Conservation (phyloP, 2,329 filamentous ascomycete species). For the Metarhizium robertsii region DNA sequence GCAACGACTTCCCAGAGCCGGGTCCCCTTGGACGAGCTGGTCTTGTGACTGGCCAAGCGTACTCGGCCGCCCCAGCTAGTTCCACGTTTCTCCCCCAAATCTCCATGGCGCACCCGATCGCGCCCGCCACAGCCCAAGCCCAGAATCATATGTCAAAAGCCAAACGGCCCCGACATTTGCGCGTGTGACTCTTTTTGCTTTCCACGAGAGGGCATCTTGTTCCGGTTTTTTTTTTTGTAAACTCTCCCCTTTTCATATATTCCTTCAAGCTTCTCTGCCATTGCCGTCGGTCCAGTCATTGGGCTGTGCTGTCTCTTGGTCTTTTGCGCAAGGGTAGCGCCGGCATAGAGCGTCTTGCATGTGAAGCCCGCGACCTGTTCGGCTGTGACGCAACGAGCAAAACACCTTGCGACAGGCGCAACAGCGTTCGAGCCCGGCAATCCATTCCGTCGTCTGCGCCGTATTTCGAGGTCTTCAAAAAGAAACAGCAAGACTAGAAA, state of each 20-base stretch:
- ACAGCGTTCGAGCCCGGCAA: no score
- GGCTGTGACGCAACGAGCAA: neutral
- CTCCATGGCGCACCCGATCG: constrained; percentile 1
- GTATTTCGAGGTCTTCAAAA: neutral
- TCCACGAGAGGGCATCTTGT: neutral
- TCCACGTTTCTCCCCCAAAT: neutral
- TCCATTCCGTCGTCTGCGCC: no score
- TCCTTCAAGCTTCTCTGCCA: no score
- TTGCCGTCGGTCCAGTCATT: no score
- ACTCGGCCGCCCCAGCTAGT: neutral
- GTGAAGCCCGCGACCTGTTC: neutral
- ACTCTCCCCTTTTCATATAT: no score
- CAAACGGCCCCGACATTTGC: neutral
- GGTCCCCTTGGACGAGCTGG: neutral
- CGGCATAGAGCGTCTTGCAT: neutral
- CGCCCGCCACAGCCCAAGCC: neutral
- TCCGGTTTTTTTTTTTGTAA: neutral
- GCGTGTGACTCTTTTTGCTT: neutral
- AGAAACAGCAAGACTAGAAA: neutral
- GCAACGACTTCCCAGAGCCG: neutral
- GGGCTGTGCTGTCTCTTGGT: no score
- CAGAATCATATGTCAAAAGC: constrained; percentile 9
- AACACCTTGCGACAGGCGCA: no score
- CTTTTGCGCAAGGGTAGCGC: neutral
- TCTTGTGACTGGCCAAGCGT: neutral